Conservation (phyloP, 2,329 filamentous ascomycete species). For the Fusarium hainanense region DNA sequence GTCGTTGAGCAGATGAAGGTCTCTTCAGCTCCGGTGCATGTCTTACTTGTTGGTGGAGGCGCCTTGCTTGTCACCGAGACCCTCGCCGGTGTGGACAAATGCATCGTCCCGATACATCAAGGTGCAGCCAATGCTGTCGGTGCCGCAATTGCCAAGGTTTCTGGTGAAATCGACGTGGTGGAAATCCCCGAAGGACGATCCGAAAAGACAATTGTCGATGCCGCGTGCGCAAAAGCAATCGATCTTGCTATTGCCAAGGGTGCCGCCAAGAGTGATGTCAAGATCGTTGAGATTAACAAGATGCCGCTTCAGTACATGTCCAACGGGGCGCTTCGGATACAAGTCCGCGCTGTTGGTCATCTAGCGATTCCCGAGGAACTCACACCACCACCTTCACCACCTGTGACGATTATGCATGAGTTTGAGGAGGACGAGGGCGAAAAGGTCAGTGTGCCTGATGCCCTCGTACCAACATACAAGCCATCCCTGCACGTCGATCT, state of each 20-base stretch:
- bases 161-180: slow-evolving; percentile 64
- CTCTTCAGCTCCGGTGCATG: slow-evolving; percentile 61
- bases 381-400: slow-evolving; percentile 40
- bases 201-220: slow-evolving; percentile 53
- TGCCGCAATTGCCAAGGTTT: slow-evolving; percentile 67
- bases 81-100: slow-evolving; percentile 61
- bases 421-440: slow-evolving; percentile 39
- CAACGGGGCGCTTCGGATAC: slow-evolving; percentile 50
- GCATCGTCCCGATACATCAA: slow-evolving; percentile 62
- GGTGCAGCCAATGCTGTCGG: slow-evolving; percentile 71
- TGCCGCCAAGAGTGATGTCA: slow-evolving; percentile 49
- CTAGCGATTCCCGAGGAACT: slow-evolving; percentile 47
- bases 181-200: slow-evolving; percentile 56
- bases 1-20: slow-evolving; percentile 68
- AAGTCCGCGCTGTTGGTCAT: slow-evolving; percentile 50
- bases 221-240: slow-evolving; percentile 52
- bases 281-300: slow-evolving; percentile 60
- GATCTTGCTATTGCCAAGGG: slow-evolving; percentile 49
- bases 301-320: slow-evolving; percentile 53
- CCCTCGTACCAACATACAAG: slow-evolving; percentile 47
- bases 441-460: slow-evolving; percentile 47
- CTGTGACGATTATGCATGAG: slow-evolving; percentile 4
- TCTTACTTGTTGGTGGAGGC: slow-evolving; percentile 69
- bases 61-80: slow-evolving; percentile 61
- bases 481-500: slow-evolving; percentile 49